These are phyloP conservation scores for Aristolochia californica DNA, from an alignment of 164 flowering plant genomes.

Conservation along the genomic window DNA sequence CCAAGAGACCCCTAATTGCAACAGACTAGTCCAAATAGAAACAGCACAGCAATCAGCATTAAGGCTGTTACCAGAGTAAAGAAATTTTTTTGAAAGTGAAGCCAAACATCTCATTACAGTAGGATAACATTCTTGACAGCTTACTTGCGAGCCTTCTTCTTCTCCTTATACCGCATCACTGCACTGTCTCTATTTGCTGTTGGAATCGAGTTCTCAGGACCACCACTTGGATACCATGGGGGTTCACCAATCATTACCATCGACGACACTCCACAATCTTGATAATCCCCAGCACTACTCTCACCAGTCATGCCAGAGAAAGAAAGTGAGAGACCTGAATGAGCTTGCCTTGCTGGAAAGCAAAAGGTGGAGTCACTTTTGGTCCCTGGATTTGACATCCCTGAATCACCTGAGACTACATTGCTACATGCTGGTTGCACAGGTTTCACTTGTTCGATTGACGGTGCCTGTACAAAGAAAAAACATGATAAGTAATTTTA, in stretches of 20 bases:
- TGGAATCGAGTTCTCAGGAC: slow-evolving; percentile 32
- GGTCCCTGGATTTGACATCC: slow-evolving; percentile 30
- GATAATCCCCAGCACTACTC: slow-evolving; percentile 53
- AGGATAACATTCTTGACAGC: slow-evolving; percentile 4
- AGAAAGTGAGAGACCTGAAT: slow-evolving; percentile 38
- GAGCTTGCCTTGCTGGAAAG: slow-evolving; percentile 35
- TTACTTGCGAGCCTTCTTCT: slow-evolving; percentile 75
- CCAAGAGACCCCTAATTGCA: too few relatives aligned
- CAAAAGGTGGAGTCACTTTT: slow-evolving; percentile 61
- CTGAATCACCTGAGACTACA: slow-evolving; percentile 75
- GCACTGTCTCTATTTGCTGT: slow-evolving; percentile 56
- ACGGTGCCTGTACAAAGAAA: slow-evolving; percentile 37
- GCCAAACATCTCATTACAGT: too few relatives aligned
- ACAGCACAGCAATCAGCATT: background rate
- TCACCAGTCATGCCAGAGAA: slow-evolving; percentile 66
- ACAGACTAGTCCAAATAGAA: too few relatives aligned
- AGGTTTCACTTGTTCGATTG: slow-evolving; percentile 28
- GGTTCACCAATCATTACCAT: slow-evolving; percentile 61
- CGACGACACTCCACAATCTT: slow-evolving; percentile 73
- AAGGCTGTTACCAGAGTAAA: background rate
- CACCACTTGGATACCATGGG: slow-evolving; percentile 54
- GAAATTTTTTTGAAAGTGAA: too few relatives aligned
- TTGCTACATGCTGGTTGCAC: slow-evolving; percentile 69
- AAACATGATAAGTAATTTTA: background rate
- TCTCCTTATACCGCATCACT: slow-evolving; percentile 78